phyloP scores from a whole-genome alignment of 176 grass and related monocot genomes.

The Cenchrus purpureus region DNA sequence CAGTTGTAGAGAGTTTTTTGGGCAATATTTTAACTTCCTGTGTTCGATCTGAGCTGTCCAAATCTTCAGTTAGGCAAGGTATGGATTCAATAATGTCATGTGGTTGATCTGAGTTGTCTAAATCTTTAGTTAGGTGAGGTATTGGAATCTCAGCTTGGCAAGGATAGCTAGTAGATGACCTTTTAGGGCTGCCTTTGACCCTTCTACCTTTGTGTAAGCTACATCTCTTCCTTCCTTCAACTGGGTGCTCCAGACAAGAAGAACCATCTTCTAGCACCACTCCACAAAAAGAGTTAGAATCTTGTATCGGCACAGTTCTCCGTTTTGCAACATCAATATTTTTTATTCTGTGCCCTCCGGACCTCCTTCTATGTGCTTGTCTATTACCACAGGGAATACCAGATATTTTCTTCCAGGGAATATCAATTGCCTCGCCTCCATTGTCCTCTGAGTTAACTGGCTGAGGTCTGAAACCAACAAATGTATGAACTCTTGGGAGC shows the following conservation, averaged over 20 bases:
- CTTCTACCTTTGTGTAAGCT: conserved; percentile 85
- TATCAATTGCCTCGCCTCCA: conserved; percentile 25
- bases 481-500: conserved; percentile 58
- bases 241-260: conserved; percentile 57
- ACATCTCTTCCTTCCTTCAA: conserved; percentile 85
- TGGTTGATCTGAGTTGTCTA: conserved; percentile 1
- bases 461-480: conserved; percentile 63
- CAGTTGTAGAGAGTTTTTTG: background rate
- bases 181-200: conserved; percentile 27
- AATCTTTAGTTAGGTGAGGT: conserved; percentile 4
- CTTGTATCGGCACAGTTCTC: conserved; percentile 12
- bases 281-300: conserved; percentile 61
- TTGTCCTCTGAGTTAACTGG: conserved; percentile 41
- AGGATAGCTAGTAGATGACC: conserved; percentile 22
- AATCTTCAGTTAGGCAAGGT: conserved; percentile 3
- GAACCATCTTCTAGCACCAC: conserved; percentile 59
- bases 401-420: conserved; percentile 29
- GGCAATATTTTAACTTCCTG: background rate
- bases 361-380: conserved; percentile 42
- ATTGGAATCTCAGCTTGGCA: conserved; percentile 29
- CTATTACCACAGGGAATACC: conserved; percentile 43
- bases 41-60: conserved; percentile 7
- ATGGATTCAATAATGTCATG: conserved; percentile 15
- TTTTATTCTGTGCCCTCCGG: conserved; percentile 58
- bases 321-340: conserved; percentile 40